Conservation (phyloP, 768 basidiomycete species). For the Suillus paluster region DNA sequence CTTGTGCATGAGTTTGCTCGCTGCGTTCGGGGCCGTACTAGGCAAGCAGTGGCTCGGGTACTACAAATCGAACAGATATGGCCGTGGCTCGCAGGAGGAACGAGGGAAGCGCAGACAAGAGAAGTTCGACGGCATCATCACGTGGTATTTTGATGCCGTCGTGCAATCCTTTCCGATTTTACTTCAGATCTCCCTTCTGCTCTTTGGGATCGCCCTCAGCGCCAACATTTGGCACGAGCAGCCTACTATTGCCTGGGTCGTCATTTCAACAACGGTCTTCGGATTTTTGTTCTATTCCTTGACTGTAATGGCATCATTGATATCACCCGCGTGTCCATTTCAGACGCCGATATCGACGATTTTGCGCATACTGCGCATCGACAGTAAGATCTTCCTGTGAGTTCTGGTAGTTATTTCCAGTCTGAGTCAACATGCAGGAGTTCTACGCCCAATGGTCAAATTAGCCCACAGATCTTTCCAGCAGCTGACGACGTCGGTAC, state of each 20-base stretch:
- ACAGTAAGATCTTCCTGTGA: too few relatives aligned
- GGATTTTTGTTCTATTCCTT: not conserved
- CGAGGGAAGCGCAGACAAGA: constrained; percentile 13
- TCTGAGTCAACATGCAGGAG: too few relatives aligned
- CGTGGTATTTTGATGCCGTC: constrained; percentile 15
- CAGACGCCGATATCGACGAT: constrained; percentile 3
- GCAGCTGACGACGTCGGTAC: too few relatives aligned
- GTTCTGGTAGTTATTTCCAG: too few relatives aligned
- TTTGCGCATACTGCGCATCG: not conserved
- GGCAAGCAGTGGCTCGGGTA: not conserved
- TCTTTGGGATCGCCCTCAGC: constrained; percentile 12
- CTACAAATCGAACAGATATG: not conserved
- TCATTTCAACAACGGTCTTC: not conserved
- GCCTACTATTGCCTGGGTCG: not conserved
- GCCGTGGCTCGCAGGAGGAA: constrained; percentile 10
- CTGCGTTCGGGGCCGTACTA: constrained; percentile 1
- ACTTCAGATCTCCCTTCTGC: not conserved
- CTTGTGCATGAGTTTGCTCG: constrained; percentile 12
- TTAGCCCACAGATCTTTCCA: too few relatives aligned
- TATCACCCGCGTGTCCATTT: not conserved
- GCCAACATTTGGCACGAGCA: constrained; percentile 1
- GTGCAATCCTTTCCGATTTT: constrained; percentile 12
- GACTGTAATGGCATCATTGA: constrained; percentile 1
- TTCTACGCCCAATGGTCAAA: too few relatives aligned
- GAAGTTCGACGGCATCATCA: constrained; percentile 13